Base-by-base conservation (phyloP, 805 yeast species). In the Barnettozyma californica region DNA sequence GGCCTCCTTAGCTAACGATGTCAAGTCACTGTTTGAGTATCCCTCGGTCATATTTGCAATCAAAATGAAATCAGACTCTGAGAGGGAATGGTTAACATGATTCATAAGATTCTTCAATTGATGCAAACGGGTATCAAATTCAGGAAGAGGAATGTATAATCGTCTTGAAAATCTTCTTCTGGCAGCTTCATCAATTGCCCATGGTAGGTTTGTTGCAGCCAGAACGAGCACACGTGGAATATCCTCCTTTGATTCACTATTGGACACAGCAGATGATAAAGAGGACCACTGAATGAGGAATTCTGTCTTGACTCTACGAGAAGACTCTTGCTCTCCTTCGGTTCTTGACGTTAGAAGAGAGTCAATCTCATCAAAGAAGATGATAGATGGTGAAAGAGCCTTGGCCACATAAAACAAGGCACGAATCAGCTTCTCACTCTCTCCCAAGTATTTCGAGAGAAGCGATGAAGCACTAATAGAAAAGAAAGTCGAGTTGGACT, bases 151-250 rank as follows among this genome's bases (percentile, higher is more conserved):
- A 47, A 94, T 91, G 66, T 94, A 91, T 61, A 88, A 95, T 45
- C 97, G 73, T 59, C 95, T 78, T 7, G 88, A 95, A 67, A 92
- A 92, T 53, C 98, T 75, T 64, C 98, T 77, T 59, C 97, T 74
- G 1, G 98, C 97, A 2, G 97, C 97, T 61, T 94, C 98, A 66
- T 92, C 99, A 52, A 87, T 90, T 2, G 89, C 85, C 99, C 99
- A 92, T 0, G 99, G 99, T 52, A 92, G 65, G 64, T 92, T 94
- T 0, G 98, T 92, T 1, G 98, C 97, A 0, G 97, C 98, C 37
- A 94, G 69, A 3, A 92, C 95, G 35, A 94, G 71, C 3, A 92
- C 98, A 46, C 97, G 73, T 44, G 80, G 80, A 40, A 73, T 68
- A 16, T 59, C 67, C 4, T 53, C 62, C 10, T 49, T 54, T 7